phyloP scores from a whole-genome alignment of 176 grass and related monocot genomes.

The Oropetium thomaeum region DNA sequence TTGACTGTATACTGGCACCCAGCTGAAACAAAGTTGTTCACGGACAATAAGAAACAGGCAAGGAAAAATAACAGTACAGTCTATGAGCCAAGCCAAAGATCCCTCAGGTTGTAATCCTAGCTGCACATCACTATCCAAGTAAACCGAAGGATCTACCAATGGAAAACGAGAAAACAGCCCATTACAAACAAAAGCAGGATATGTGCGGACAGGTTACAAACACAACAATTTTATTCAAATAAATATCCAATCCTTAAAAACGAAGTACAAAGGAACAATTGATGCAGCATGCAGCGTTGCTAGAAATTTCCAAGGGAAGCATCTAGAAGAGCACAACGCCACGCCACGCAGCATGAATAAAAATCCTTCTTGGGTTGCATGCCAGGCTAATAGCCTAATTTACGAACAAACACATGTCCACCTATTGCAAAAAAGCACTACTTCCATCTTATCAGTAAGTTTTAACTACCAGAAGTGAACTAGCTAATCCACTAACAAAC shows the following conservation, averaged over 20 bases:
- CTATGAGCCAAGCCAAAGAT: background rate
- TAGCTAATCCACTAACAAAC: background rate
- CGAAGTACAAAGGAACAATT: background rate
- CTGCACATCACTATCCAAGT: background rate
- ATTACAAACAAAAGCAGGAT: background rate
- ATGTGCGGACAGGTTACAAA: background rate
- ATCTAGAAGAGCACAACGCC: background rate
- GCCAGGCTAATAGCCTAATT: too few species aligned
- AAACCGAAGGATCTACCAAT: background rate
- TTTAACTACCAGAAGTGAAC: background rate
- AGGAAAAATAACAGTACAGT: background rate
- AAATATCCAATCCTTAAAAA: background rate
- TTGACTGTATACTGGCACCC: conserved; percentile 12
- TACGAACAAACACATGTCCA: background rate
- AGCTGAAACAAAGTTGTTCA: conserved; percentile 7
- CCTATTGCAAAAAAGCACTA: background rate
- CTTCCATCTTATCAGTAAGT: background rate
- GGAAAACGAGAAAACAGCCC: background rate
- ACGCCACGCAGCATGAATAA: background rate
- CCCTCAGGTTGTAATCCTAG: background rate
- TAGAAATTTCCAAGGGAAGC: background rate
- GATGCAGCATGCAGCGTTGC: background rate
- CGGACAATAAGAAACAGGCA: background rate
- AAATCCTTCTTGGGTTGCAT: too few species aligned
- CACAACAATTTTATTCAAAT: background rate